phyloP scores from a whole-genome alignment of 2,329 filamentous ascomycete genomes.

The Paraphoma sp. region DNA sequence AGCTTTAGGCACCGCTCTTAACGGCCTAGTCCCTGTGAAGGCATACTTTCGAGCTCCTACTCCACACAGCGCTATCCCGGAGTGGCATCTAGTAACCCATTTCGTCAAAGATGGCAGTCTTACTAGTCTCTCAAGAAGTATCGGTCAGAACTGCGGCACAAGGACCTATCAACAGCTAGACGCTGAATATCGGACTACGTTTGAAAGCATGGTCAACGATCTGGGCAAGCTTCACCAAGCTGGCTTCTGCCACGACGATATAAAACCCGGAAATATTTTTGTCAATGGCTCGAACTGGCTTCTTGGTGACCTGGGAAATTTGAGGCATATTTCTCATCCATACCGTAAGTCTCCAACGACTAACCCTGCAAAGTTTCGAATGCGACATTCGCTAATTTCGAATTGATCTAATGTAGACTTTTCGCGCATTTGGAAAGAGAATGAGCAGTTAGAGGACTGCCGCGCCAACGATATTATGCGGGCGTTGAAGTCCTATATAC shows the following conservation, averaged over 20 bases:
- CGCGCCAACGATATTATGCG: conserved; percentile 40
- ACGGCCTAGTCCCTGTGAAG: conserved; percentile 25
- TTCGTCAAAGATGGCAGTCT: conserved; percentile 21
- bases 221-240: conserved; percentile 33
- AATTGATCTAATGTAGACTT: conserved; percentile 8
- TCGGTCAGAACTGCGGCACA: neutral
- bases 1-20: neutral
- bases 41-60: conserved; percentile 23
- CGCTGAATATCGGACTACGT: conserved; percentile 32
- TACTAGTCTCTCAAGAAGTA: conserved; percentile 12
- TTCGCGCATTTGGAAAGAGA: conserved; percentile 30
- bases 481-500: conserved; percentile 37
- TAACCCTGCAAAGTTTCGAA: neutral
- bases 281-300: conserved; percentile 33
- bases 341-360: conserved; percentile 9
- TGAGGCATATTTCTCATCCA: conserved; percentile 37
- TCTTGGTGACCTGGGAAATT: conserved; percentile 46
- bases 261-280: conserved; percentile 47
- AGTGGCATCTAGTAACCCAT: conserved; percentile 30
- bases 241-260: conserved; percentile 48
- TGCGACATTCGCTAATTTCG: neutral
- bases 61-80: conserved; percentile 10
- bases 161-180: conserved; percentile 27
- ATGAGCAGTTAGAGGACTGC: conserved; percentile 31
- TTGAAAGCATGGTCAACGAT: conserved; percentile 31